Evolutionary conservation across 345 rosid genomes (phyloP).

Genomic region (Nephelium lappaceum): DNA sequence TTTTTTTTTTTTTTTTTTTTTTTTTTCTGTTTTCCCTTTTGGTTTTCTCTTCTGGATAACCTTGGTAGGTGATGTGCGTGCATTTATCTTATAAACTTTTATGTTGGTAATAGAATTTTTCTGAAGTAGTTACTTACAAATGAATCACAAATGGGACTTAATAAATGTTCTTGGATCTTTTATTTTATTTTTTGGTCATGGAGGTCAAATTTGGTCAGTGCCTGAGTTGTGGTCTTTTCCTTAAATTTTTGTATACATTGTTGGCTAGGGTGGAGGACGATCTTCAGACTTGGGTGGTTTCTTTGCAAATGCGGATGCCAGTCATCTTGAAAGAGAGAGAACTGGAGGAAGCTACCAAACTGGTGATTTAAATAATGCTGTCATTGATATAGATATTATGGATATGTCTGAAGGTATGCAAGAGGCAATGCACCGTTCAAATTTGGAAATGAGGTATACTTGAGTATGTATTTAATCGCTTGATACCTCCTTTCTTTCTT

Average conservation of each 20-base stretch:
- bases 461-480: conserved; percentile 33
- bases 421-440: conserved; percentile 96
- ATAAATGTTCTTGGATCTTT: neutral
- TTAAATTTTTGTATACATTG: conserved; percentile 25
- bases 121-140: neutral
- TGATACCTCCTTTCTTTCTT: conserved; percentile 13
- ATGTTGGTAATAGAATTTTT: neutral
- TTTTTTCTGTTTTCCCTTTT: neutral
- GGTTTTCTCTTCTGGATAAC: neutral
- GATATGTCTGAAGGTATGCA: conserved; percentile 99
- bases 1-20: too few relatives aligned
- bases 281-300: conserved; percentile 75
- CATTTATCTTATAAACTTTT: neutral
- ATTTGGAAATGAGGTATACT: conserved; percentile 86
- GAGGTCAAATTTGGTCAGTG: neutral
- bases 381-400: conserved; percentile 73
- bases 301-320: conserved; percentile 72
- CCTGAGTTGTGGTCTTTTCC: neutral
- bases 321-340: conserved; percentile 53
- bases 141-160: neutral
- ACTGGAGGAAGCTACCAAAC: conserved; percentile 44
- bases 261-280: conserved; percentile 62
- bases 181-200: neutral
- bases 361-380: conserved; percentile 39
- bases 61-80: neutral